phyloP scores from a whole-genome alignment of 2,329 filamentous ascomycete genomes.

The Diaporthe vexans region DNA sequence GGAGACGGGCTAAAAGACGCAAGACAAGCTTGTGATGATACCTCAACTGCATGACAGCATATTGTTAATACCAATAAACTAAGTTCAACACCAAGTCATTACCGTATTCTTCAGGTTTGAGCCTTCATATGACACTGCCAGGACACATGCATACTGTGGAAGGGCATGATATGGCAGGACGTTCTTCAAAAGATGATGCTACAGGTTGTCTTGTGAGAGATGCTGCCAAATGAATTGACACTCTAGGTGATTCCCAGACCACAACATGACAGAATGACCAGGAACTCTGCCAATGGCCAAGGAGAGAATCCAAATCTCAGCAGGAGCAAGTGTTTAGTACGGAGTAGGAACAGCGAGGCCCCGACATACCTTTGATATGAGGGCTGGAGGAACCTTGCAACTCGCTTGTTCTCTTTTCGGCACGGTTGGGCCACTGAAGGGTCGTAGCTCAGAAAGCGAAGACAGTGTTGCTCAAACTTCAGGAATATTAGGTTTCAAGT shows the following conservation, averaged over 20 bases:
- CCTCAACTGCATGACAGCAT: slow-evolving; percentile 36
- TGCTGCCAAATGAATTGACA: no score
- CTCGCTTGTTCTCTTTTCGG: not conserved
- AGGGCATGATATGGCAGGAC: not conserved
- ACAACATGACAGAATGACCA: no score
- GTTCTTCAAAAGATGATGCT: no score
- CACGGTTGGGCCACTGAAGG: not conserved
- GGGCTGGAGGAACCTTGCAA: not conserved
- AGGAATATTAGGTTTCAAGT: not conserved
- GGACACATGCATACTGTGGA: not conserved
- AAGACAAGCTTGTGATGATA: slow-evolving; percentile 34
- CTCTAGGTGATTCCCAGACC: no score
- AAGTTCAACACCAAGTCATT: slow-evolving; percentile 33
- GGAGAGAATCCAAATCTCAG: no score
- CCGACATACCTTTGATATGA: not conserved
- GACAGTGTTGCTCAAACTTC: not conserved
- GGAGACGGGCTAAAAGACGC: not conserved
- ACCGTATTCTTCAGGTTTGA: no score
- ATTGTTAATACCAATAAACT: slow-evolving; percentile 23
- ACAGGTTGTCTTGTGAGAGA: no score
- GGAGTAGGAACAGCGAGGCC: no score
- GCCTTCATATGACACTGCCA: no score
- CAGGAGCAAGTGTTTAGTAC: no score
- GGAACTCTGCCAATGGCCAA: no score
- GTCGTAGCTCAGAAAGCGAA: not conserved